These are phyloP conservation scores for Colletotrichum zoysiae DNA, from an alignment of 2,329 filamentous ascomycete genomes.

Conservation along the genomic window DNA sequence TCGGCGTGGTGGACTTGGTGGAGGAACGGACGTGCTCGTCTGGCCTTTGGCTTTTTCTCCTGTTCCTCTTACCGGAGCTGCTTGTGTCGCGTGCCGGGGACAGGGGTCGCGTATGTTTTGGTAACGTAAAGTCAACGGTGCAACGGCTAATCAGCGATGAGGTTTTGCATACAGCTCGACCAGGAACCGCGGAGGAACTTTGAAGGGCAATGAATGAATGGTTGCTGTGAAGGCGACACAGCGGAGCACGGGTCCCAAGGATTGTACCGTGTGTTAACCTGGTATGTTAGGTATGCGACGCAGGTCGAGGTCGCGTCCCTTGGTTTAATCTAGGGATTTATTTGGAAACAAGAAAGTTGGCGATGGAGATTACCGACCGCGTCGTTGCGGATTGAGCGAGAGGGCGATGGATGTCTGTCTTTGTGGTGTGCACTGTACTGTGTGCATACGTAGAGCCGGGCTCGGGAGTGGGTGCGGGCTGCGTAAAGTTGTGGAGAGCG, in stretches of 20 bases:
- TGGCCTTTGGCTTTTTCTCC: slow-evolving; percentile 30
- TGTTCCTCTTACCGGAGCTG: slow-evolving; percentile 1
- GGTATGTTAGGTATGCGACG: slow-evolving; percentile 9
- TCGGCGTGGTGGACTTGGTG: slow-evolving; percentile 8
- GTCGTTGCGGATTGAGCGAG: slow-evolving; percentile 25
- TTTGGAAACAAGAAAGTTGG: slow-evolving; percentile 5
- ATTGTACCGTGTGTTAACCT: slow-evolving; percentile 27
- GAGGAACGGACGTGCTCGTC: slow-evolving; percentile 41
- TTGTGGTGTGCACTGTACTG: neutral
- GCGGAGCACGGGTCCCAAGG: slow-evolving; percentile 21
- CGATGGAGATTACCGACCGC: slow-evolving; percentile 4
- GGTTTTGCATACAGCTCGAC: slow-evolving; percentile 24
- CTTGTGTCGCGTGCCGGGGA: slow-evolving; percentile 35
- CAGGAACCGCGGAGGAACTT: slow-evolving; percentile 28
- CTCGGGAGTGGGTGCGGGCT: slow-evolving; percentile 23
- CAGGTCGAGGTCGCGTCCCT: neutral
- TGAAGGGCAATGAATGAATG: slow-evolving; percentile 17
- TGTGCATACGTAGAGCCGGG: slow-evolving; percentile 4
- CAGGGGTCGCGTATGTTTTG: slow-evolving; percentile 38
- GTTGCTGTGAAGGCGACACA: slow-evolving; percentile 36
- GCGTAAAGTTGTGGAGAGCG: slow-evolving; percentile 37
- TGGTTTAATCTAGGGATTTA: slow-evolving; percentile 23
- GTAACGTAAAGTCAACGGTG: slow-evolving; percentile 39
- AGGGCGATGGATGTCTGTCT: neutral
- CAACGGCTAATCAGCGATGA: slow-evolving; percentile 38